Evolutionary conservation across 1,139 yeast genomes (phyloP).

Genomic region (Entelexis paramagnoliae): DNA sequence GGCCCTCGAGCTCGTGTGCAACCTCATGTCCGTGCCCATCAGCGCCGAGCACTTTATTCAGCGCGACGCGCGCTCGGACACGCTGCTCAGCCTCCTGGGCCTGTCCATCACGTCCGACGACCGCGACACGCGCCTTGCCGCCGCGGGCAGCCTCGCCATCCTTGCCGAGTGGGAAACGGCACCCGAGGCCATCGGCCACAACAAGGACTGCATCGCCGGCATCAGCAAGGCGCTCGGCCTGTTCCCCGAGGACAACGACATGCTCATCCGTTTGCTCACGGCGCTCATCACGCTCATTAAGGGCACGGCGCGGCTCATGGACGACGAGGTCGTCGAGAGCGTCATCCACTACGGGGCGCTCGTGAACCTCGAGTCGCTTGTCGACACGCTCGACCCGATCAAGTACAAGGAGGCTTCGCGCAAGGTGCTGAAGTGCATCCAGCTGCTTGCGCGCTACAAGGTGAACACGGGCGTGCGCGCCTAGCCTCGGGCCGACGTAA

Average conservation of each 20-base stretch:
- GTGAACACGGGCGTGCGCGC: background rate
- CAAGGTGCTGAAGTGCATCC: constrained; percentile 18
- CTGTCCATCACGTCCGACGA: constrained; percentile 29
- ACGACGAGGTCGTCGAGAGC: constrained; percentile 24
- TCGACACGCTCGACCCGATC: constrained; percentile 17
- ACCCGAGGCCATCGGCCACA: constrained; percentile 26
- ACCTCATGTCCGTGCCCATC: constrained; percentile 31
- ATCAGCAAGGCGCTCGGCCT: constrained; percentile 16
- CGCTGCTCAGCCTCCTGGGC: constrained; percentile 21
- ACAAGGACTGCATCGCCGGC: constrained; percentile 18
- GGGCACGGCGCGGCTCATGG: constrained; percentile 18
- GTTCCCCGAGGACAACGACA: constrained; percentile 17
- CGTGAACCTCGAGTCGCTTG: constrained; percentile 19
- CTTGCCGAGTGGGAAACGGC: constrained; percentile 33
- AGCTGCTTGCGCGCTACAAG: constrained; percentile 20
- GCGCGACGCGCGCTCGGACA: constrained; percentile 11
- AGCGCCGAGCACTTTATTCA: constrained; percentile 35
- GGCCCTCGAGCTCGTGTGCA: constrained; percentile 34
- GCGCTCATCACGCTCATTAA: constrained; percentile 18
- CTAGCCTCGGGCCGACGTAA: too few species aligned
- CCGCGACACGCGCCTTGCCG: constrained; percentile 32
- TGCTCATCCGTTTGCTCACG: constrained; percentile 22
- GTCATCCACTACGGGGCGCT: constrained; percentile 23
- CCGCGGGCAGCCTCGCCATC: constrained; percentile 36
- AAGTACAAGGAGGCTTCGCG: constrained; percentile 12